phyloP scores from a whole-genome alignment of 345 rosid species.

The Combretum micranthum region DNA sequence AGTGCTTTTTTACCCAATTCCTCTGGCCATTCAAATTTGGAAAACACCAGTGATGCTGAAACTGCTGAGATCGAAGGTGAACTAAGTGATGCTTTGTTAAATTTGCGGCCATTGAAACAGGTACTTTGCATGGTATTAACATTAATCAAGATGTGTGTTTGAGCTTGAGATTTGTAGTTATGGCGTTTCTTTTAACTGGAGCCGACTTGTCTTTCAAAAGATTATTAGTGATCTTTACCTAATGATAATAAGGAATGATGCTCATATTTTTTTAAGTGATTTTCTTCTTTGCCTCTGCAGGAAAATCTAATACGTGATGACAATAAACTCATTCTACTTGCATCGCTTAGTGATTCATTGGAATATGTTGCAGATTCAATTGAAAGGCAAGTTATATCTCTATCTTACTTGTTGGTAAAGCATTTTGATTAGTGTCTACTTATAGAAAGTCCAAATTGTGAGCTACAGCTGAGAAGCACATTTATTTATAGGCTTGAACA shows the following conservation, averaged over 20 bases:
- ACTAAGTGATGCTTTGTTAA: slow-evolving; percentile 63
- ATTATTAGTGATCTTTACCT: too few species aligned
- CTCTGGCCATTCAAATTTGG: slow-evolving; percentile 32
- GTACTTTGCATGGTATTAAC: slow-evolving; percentile 21
- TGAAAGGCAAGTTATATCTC: slow-evolving; percentile 55
- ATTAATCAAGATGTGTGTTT: background rate
- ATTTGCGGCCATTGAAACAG: slow-evolving; percentile 82
- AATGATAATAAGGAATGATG: background rate
- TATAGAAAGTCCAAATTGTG: slow-evolving; percentile 4
- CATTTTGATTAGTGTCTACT: slow-evolving; percentile 8
- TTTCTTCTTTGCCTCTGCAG: slow-evolving; percentile 30
- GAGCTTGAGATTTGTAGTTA: background rate
- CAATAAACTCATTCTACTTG: slow-evolving; percentile 84
- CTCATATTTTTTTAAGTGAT: background rate
- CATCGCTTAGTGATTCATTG: slow-evolving; percentile 94
- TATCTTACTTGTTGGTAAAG: slow-evolving; percentile 1
- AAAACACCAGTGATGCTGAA: slow-evolving; percentile 36
- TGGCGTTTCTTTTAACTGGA: background rate
- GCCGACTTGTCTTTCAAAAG: too few species aligned
- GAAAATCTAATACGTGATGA: slow-evolving; percentile 94
- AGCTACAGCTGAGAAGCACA: background rate
- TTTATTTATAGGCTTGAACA: slow-evolving; percentile 56
- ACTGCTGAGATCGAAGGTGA: slow-evolving; percentile 52
- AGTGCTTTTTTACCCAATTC: slow-evolving; percentile 66
- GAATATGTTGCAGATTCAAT: slow-evolving; percentile 97